Evolutionary conservation across 345 rosid species (phyloP).

Genomic region (Hypericum androsaemum): DNA sequence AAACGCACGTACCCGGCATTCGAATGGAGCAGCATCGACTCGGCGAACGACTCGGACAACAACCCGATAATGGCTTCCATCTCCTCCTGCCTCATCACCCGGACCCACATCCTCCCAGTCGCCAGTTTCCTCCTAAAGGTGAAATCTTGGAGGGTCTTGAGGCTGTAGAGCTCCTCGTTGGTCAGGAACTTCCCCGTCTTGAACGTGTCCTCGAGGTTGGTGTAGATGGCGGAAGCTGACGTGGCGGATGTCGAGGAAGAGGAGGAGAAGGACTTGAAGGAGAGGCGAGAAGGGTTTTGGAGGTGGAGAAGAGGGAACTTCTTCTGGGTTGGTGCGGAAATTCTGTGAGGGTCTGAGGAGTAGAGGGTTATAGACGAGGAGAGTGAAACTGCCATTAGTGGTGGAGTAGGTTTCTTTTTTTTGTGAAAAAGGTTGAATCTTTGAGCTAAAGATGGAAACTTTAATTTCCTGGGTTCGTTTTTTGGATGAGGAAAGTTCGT

Average conservation of each 20-base stretch:
- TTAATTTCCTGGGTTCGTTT: too few relatives aligned
- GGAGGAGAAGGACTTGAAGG: constrained; percentile 28
- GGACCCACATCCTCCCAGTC: constrained; percentile 55
- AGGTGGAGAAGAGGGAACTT: constrained; percentile 24
- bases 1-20: constrained; percentile 47
- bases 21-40: constrained; percentile 54
- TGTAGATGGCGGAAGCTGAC: constrained; percentile 16
- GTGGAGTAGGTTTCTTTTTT: constrained; percentile 11
- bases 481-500: too few relatives aligned
- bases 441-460: too few relatives aligned
- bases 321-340: constrained; percentile 13
- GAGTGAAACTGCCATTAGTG: constrained; percentile 37
- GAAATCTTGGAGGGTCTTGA: constrained; percentile 52
- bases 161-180: constrained; percentile 64
- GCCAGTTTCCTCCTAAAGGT: constrained; percentile 38
- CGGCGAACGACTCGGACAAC: constrained; percentile 73
- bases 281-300: constrained; percentile 24
- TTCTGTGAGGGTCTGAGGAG: constrained; percentile 22
- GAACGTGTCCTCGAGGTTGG: constrained; percentile 50
- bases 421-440: too few relatives aligned
- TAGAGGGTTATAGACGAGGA: constrained; percentile 27
- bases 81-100: constrained; percentile 67
- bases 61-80: constrained; percentile 59
- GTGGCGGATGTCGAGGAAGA: constrained; percentile 28
- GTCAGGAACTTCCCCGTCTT: constrained; percentile 45